Evolutionary conservation across 768 basidiomycete species (phyloP).

Genomic region (Brasilioporus rufonigricans): DNA sequence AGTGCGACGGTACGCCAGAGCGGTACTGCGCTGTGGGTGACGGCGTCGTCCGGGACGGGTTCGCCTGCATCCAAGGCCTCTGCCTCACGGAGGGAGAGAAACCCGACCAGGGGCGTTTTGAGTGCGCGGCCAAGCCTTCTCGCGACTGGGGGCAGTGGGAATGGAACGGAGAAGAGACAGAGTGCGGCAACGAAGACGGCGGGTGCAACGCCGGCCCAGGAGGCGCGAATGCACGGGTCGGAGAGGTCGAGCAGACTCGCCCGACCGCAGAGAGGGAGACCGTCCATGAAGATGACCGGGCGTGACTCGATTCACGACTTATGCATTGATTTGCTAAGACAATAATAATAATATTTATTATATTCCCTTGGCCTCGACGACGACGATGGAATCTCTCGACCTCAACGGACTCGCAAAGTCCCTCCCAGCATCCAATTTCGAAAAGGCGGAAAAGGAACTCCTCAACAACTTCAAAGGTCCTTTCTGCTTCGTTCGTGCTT

Average conservation of each 20-base stretch:
- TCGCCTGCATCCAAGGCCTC: slow-evolving; percentile 41
- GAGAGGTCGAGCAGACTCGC: slow-evolving; percentile 37
- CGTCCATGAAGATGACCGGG: slow-evolving; percentile 10
- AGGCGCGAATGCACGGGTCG: slow-evolving; percentile 45
- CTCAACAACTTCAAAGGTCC: slow-evolving; percentile 80
- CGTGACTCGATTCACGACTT: too few relatives aligned
- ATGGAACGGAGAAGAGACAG: slow-evolving; percentile 37
- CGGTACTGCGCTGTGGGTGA: slow-evolving; percentile 28
- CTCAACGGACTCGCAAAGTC: slow-evolving; percentile 77
- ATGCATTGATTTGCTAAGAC: slow-evolving; percentile 8
- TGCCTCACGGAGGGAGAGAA: slow-evolving; percentile 54
- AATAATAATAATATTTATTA: not conserved
- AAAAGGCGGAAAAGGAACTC: slow-evolving; percentile 79
- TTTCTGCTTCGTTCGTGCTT: not conserved
- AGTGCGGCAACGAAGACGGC: slow-evolving; percentile 45
- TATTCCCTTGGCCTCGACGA: slow-evolving; percentile 6
- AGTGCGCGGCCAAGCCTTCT: slow-evolving; percentile 21
- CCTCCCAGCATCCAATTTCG: slow-evolving; percentile 62
- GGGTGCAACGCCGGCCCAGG: slow-evolving; percentile 52
- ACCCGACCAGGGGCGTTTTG: slow-evolving; percentile 33
- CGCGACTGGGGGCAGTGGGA: slow-evolving; percentile 22
- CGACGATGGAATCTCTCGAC: slow-evolving; percentile 70
- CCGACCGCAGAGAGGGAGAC: slow-evolving; percentile 10
- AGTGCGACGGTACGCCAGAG: slow-evolving; percentile 65
- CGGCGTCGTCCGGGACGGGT: not conserved